Base-by-base conservation (phyloP, 106 monocot species). In the Cymbidium sinense region DNA sequence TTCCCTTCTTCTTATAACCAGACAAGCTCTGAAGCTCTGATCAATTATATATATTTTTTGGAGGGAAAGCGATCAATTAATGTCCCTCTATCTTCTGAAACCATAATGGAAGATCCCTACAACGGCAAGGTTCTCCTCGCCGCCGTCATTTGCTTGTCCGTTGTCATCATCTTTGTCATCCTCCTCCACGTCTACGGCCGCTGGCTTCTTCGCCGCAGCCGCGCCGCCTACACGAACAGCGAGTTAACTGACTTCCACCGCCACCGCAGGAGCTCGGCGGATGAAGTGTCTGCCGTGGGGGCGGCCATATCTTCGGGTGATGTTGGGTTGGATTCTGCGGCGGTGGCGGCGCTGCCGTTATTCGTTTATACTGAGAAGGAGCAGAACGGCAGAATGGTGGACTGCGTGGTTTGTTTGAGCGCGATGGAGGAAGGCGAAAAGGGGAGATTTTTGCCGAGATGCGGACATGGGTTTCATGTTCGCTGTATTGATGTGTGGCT, bases 401-500 rank as follows among this genome's bases (percentile, higher is more conserved):
- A 76, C 19, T 83, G 83, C 25, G 36, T 41, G 43, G 75, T 75
- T 19, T 75, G 75, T 43, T 75, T 75, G 75, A 47, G 75, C 10
- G 13, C 25, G 75, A 75, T 75, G 75, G 47, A 75, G 44, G 75
- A 75, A 11, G 75, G 75, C 28, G 47, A 75, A 43, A 75, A 28
- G 34, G 75, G 75, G 75, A 75, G 75, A 25, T 28, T 75, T 47
- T n/a, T 83, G 35, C 67, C 83, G 37, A 64, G 47, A 4, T 83
- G 75, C 52, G 44, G 50, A 37, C 83, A 83, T 28, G 34, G 64
- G 21, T 83, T 79, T 54, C 83, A 83, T 47, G 69, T 17, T 10
- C 37, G 28, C 18, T 83, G 83, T 79, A 54, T 83, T 34, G 75
- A 69, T 34, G 29, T 41, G 74, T 79, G 83, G 83, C n/a, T 83